Conservation (phyloP, 2,329 filamentous ascomycete species). For the Colletotrichum gloeosporioides region DNA sequence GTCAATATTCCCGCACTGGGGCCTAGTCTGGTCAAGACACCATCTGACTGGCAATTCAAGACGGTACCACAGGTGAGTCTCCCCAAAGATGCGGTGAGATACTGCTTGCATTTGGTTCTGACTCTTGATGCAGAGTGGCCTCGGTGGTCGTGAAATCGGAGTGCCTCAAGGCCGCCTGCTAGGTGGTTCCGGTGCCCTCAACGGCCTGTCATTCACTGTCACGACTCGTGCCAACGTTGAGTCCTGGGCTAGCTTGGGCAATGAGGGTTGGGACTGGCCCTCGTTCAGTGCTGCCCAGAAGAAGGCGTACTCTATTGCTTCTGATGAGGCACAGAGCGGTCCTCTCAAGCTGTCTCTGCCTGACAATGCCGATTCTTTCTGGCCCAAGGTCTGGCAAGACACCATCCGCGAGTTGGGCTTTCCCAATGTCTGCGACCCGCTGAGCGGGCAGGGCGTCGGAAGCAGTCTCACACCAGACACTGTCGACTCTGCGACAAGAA, state of each 20-base stretch:
- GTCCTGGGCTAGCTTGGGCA: constrained; percentile 31
- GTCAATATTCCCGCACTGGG: constrained; percentile 30
- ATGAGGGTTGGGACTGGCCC: constrained; percentile 31
- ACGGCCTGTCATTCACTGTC: constrained; percentile 28
- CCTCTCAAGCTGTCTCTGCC: constrained; percentile 24
- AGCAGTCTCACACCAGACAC: constrained; percentile 21
- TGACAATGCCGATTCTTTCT: constrained; percentile 11
- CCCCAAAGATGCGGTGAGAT: background rate
- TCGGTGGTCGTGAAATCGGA: constrained; percentile 23
- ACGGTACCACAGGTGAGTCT: constrained; percentile 27
- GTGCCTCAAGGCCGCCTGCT: constrained; percentile 27
- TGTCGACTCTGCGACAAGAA: constrained; percentile 28
- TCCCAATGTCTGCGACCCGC: constrained; percentile 22
- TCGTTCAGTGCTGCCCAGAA: constrained; percentile 20
- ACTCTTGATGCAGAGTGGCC: background rate
- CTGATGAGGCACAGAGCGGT: constrained; percentile 3
- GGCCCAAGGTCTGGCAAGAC: constrained; percentile 25
- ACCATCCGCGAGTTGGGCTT: constrained; percentile 24
- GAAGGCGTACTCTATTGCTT: constrained; percentile 11
- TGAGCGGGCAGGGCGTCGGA: constrained; percentile 25
- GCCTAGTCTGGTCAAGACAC: constrained; percentile 26
- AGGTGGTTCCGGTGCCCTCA: constrained; percentile 34
- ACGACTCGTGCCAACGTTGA: constrained; percentile 27
- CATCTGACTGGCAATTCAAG: constrained; percentile 30
- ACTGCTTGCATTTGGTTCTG: background rate